Base-by-base conservation (phyloP, 768 basidiomycete genomes). In the Panaeolus cyanescens region DNA sequence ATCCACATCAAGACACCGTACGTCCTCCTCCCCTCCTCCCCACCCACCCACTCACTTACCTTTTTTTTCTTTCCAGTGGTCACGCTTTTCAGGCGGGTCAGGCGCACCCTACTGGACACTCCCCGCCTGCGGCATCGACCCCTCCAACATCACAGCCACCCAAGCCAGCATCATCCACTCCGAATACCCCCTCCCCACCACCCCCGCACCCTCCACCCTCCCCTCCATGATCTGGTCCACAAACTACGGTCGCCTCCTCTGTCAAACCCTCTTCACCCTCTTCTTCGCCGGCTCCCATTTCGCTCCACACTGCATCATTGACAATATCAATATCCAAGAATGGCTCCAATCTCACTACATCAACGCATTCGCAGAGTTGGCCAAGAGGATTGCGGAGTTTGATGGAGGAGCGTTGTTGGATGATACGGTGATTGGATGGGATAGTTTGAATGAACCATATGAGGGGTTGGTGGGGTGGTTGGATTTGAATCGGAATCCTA, bases 171-270 rank as follows among this genome's bases (percentile, higher is more conserved):
- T 96, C 56, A 67, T 99, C 7, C 95, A 99, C 72, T 89, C 85
- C 74, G 96, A 99, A 76, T 99, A 93, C 74, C 90, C 93, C 0
- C 68, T 79, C 6, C 75, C 88, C 0, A 80, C 82, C 45, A 68
- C 74, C 0, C 83, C 93, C 4, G 81, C 90, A 65, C 95, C 96
- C 0, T 80, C 85, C 2, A 71, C 84, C 0, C 82, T 95, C 62
- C 96, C 97, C 5, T 87, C 91, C 54, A 99, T 99, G 97, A 85
- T 95, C 62, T 99, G 97, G 97, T 87, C 89, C 6, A 98, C 96
- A 25, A 98, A 99, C 71, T 98, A 98, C 70, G 87, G 91, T 39
- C 92, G 91, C 17, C 87, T 98, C 30, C 85, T 90, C 55, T 87
- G 88, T 19, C 92, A 95, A 71, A 96, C 95, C 10, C 71, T 97